Conservation (phyloP, 1,284 basidiomycete species). For the Trametes polyzona region DNA sequence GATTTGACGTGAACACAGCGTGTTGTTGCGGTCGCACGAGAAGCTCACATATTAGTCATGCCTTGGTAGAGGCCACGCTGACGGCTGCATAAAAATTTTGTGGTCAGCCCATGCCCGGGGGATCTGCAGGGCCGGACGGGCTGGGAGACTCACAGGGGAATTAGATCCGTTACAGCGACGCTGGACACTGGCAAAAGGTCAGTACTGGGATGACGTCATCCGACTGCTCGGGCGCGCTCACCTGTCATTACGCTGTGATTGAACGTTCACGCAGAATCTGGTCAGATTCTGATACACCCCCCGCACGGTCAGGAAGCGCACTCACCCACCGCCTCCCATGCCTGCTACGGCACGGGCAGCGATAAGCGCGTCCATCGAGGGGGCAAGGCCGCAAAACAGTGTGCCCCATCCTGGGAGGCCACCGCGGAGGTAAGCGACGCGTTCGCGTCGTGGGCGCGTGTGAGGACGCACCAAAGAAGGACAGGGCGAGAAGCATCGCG, state of each 20-base stretch:
- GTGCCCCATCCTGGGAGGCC: conserved; percentile 74
- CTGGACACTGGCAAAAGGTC: conserved; percentile 62
- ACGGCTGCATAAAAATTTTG: conserved; percentile 58
- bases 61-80: conserved; percentile 90
- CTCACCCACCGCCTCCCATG: conserved; percentile 88
- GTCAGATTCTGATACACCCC: conserved; percentile 24
- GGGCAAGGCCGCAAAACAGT: conserved; percentile 79
- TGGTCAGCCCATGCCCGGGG: conserved; percentile 15
- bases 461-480: conserved; percentile 70
- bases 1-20: conserved; percentile 19
- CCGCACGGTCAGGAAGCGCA: conserved; percentile 26
- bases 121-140: conserved; percentile 7
- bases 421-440: conserved; percentile 2
- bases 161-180: conserved; percentile 76
- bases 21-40: conserved; percentile 11
- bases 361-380: conserved; percentile 84
- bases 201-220: conserved; percentile 31
- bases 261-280: conserved; percentile 1
- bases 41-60: conserved; percentile 78
- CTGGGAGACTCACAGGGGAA: conserved; percentile 68
- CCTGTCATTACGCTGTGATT: conserved; percentile 77
- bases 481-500: conserved; percentile 80
- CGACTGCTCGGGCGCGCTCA: conserved; percentile 35
- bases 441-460: conserved; percentile 1
- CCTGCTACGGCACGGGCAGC: conserved; percentile 82